Conservation (phyloP, 768 basidiomycete species). For the Podaxis sp. region DNA sequence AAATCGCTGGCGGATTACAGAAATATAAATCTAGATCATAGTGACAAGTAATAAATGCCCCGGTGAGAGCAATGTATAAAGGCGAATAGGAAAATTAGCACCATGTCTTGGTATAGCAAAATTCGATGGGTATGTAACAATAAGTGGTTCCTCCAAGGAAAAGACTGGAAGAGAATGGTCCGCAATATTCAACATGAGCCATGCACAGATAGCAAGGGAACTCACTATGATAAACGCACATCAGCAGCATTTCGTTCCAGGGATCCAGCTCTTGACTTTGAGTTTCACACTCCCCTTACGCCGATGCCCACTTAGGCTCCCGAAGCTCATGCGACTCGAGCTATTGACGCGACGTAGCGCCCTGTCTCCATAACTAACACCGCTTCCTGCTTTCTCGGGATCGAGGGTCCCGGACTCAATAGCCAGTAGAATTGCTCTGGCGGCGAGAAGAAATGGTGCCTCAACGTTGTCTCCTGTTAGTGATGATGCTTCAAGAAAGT, state of each 20-base stretch:
- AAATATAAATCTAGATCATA: constrained; percentile 10
- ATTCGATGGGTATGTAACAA: constrained; percentile 15
- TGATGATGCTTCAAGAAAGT: constrained; percentile 93
- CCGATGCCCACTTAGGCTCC: constrained; percentile 71
- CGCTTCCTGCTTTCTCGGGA: constrained; percentile 92
- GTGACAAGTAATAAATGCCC: constrained; percentile 1
- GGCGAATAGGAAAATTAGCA: not conserved
- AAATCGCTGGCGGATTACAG: constrained; percentile 10
- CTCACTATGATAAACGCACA: constrained; percentile 8
- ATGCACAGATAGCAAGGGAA: constrained; percentile 1
- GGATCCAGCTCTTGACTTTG: constrained; percentile 60
- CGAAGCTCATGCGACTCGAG: constrained; percentile 86
- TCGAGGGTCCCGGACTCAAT: constrained; percentile 91
- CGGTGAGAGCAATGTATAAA: not conserved
- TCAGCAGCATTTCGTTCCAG: constrained; percentile 61
- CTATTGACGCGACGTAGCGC: constrained; percentile 88
- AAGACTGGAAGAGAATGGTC: not conserved
- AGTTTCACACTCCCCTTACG: constrained; percentile 60
- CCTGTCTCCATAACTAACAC: constrained; percentile 95
- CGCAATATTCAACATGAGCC: constrained; percentile 7
- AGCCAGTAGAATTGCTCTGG: constrained; percentile 83
- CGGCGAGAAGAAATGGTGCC: constrained; percentile 86
- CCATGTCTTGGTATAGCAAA: constrained; percentile 13
- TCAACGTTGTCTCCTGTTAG: constrained; percentile 91
- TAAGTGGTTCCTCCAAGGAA: constrained; percentile 1